A percentile compares a stretch with the other conserved stretches of the same genome.
Conservation (phyloP, 345 rosid species). For the Turnera subulata region DNA sequence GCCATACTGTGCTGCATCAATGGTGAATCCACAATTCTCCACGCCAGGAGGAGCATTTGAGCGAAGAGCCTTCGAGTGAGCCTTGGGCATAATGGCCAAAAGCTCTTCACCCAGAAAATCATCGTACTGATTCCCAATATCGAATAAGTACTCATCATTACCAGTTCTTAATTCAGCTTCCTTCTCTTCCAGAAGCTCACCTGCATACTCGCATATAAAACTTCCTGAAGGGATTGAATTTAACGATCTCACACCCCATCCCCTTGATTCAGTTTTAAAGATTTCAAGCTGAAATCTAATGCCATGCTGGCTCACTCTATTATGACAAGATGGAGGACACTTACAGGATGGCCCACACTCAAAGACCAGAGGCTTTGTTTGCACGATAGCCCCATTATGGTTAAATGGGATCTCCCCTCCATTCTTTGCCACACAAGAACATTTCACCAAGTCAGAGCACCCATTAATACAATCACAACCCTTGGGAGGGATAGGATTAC, state of each 20-base stretch:
- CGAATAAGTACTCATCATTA: slow-evolving; percentile 78
- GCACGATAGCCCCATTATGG: slow-evolving; percentile 67
- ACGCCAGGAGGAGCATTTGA: slow-evolving; percentile 29
- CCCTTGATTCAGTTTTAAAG: slow-evolving; percentile 72
- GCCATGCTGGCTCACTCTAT: slow-evolving; percentile 72
- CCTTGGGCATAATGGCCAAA: slow-evolving; percentile 40
- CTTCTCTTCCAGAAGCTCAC: slow-evolving; percentile 72
- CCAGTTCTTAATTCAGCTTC: slow-evolving; percentile 65
- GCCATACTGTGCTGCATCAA: slow-evolving; percentile 72
- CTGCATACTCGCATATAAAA: slow-evolving; percentile 84
- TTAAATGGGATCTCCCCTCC: slow-evolving; percentile 80
- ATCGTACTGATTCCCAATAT: slow-evolving; percentile 57
- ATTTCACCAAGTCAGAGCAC: slow-evolving; percentile 47
- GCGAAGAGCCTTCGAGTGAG: slow-evolving; percentile 23
- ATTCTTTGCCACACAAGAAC: slow-evolving; percentile 59
- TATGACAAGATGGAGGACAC: slow-evolving; percentile 70
- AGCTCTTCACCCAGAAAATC: slow-evolving; percentile 43
- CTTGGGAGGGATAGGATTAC: slow-evolving; percentile 36
- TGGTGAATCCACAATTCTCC: slow-evolving; percentile 53
- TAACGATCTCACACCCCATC: slow-evolving; percentile 91
- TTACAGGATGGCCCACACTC: slow-evolving; percentile 84
- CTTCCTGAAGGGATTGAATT: slow-evolving; percentile 73
- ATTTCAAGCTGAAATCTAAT: slow-evolving; percentile 72
- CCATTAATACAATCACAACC: slow-evolving; percentile 54
- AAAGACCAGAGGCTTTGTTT: slow-evolving; percentile 54